Base-by-base conservation (phyloP, 441 rosid genomes). In the Populus trichocarpa region DNA sequence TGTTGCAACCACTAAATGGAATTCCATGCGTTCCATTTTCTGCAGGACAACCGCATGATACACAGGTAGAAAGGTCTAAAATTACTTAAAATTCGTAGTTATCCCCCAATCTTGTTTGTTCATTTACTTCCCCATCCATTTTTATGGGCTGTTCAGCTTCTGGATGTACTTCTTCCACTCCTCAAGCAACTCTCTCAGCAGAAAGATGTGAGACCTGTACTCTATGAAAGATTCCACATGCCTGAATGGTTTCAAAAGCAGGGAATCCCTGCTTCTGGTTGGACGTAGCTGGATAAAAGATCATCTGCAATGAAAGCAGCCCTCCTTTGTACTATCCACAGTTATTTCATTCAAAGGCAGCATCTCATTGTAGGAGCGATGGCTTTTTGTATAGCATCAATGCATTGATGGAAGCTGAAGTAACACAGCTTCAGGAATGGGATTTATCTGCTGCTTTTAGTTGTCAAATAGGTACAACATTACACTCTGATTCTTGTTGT, bases 231-330 rank as follows among this genome's bases (percentile, higher is more conserved):
- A 70, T 96, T 91, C 81, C 93, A 53, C 88, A 96, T 96, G 98
- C 95, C 93, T 0, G 95, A 94, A 75, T 96, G 99, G 99, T 96
- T 96, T 84, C 92, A 91, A 82, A 92, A 88, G 78, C 97, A 90
- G 76, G 98, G 98, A 77, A 94, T 96, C 83, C 97, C 98, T 66
- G 80, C 93, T 33, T 86, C 94, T 33, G 78, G 90, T 73, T 87
- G 80, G 87, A 83, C 83, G 38, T 59, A 38, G 65, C 73, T 79
- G 75, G 77, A 64, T 13, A 33, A 61, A 33, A 74, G 74, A 66
- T 36, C 32, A n/a, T 30, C 46, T 20, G 32, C 72, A 65, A 74
- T 5, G 35, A 38, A 73, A 64, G 72, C 75, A 22, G 9, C 73
- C 77, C 20, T 72, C 79, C 80, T 14, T 32, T 78, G 79, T 80